Conservation (phyloP, 352 stramenopile species). For the Phytophthora sojae region DNA sequence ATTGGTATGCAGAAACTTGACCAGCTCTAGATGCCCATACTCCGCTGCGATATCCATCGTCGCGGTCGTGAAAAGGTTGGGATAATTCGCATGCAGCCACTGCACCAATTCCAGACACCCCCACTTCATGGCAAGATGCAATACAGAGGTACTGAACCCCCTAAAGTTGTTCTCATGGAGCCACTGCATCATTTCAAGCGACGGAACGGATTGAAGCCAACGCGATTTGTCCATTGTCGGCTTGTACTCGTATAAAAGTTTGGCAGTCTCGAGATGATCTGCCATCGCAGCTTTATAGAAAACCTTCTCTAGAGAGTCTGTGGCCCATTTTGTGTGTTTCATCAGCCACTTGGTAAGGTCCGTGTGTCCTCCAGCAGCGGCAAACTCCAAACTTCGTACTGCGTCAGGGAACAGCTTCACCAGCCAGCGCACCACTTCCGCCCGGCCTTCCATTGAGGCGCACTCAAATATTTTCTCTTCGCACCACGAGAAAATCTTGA, state of each 20-base stretch:
- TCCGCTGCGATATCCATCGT: slow-evolving; percentile 7
- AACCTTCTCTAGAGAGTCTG: too few relatives aligned
- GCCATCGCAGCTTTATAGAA: neutral
- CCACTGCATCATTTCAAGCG: slow-evolving; percentile 25
- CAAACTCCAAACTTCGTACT: neutral
- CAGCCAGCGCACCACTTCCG: neutral
- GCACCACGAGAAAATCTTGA: neutral
- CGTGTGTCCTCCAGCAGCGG: neutral
- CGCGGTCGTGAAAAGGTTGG: neutral
- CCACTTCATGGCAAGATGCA: neutral
- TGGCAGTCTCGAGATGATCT: slow-evolving; percentile 25
- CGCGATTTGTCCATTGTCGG: neutral
- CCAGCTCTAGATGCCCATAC: slow-evolving; percentile 12
- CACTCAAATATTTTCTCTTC: neutral
- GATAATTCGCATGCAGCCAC: slow-evolving; percentile 17
- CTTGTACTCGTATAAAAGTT: slow-evolving; percentile 10
- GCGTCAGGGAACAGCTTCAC: neutral
- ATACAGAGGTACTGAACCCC: neutral
- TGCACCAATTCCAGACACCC: slow-evolving; percentile 24
- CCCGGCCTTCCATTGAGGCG: neutral
- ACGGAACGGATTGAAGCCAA: neutral
- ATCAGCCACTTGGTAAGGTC: slow-evolving; percentile 14
- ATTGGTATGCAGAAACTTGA: slow-evolving; percentile 20
- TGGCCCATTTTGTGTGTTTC: slow-evolving; percentile 9
- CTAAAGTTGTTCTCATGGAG: slow-evolving; percentile 4